Percentiles rank a stretch among this genome's conserved stretches.
phyloP scores from a whole-genome alignment of 2,329 filamentous ascomycete genomes.

The Aspergillus transmontanensis region DNA sequence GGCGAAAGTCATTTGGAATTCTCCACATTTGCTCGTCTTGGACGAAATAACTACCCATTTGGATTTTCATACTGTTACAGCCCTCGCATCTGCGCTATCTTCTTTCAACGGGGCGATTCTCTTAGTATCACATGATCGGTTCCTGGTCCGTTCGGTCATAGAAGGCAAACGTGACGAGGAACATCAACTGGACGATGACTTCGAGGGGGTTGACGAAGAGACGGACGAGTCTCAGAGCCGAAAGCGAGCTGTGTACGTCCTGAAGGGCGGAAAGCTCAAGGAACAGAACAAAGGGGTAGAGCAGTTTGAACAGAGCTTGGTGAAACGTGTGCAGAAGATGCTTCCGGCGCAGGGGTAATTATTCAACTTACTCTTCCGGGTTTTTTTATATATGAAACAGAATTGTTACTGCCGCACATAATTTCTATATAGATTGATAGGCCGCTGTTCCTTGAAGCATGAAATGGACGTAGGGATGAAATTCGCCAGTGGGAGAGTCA shows the following conservation, averaged over 20 bases:
- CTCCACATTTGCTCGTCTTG: slow-evolving; percentile 72
- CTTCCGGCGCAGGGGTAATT: slow-evolving; percentile 20
- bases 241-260: slow-evolving; percentile 60
- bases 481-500: too few relatives aligned
- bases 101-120: slow-evolving; percentile 74
- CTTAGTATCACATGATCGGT: slow-evolving; percentile 79
- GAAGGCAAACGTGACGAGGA: slow-evolving; percentile 58
- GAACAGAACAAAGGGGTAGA: slow-evolving; percentile 62
- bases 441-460: too few relatives aligned
- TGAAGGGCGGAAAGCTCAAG: slow-evolving; percentile 61
- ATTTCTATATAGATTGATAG: too few relatives aligned
- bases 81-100: slow-evolving; percentile 66
- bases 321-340: slow-evolving; percentile 59
- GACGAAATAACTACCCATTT: slow-evolving; percentile 86
- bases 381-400: too few relatives aligned
- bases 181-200: slow-evolving; percentile 44
- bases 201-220: slow-evolving; percentile 51
- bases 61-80: slow-evolving; percentile 78
- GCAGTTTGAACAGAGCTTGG: slow-evolving; percentile 66
- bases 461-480: too few relatives aligned
- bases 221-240: slow-evolving; percentile 44
- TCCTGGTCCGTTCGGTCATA: slow-evolving; percentile 74
- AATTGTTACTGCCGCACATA: too few relatives aligned
- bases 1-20: slow-evolving; percentile 67
- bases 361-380: too few relatives aligned